Percentiles rank a stretch among this genome's conserved stretches.
phyloP scores from a whole-genome alignment of 78 protist genomes.

The Monocercomonoides exilis region DNA sequence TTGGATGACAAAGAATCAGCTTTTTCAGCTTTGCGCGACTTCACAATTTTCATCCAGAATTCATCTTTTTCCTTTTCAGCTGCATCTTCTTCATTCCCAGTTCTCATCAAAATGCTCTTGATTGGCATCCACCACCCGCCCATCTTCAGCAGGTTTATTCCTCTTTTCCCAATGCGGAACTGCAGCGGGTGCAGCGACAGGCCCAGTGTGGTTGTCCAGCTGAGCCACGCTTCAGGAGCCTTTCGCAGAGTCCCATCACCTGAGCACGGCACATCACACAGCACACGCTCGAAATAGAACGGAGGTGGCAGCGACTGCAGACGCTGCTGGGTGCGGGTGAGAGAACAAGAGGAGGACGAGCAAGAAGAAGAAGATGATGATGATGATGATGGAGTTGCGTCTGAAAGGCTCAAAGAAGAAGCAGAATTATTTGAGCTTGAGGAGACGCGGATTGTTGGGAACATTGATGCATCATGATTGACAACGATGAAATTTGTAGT shows the following conservation, averaged over 20 bases:
- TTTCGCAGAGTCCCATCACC: constrained; percentile 95
- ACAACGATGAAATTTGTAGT: constrained; percentile 57
- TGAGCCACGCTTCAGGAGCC: constrained; percentile 61
- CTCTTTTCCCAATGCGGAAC: constrained; percentile 62
- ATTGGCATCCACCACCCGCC: no score
- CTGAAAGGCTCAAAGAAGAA: no score
- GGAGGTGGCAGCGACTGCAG: no score
- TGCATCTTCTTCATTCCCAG: no score
- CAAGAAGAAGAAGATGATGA: neutral
- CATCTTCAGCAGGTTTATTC: constrained; percentile 48
- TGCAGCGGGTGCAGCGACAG: constrained; percentile 58
- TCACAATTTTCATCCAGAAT: no score
- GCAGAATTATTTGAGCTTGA: neutral
- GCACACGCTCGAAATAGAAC: constrained; percentile 67
- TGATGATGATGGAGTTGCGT: no score
- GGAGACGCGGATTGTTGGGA: constrained; percentile 21
- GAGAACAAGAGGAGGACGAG: neutral
- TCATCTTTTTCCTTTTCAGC: neutral
- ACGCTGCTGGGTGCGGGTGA: no score
- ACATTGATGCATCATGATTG: constrained; percentile 64
- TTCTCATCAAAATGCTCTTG: no score
- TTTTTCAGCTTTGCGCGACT: no score
- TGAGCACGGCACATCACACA: constrained; percentile 93
- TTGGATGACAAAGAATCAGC: no score
- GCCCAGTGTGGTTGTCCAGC: constrained; percentile 50